Percentiles rank a stretch among this genome's conserved stretches.
phyloP scores from a whole-genome alignment of 1,139 yeast species.

The Nakaseomyces glabratus region DNA sequence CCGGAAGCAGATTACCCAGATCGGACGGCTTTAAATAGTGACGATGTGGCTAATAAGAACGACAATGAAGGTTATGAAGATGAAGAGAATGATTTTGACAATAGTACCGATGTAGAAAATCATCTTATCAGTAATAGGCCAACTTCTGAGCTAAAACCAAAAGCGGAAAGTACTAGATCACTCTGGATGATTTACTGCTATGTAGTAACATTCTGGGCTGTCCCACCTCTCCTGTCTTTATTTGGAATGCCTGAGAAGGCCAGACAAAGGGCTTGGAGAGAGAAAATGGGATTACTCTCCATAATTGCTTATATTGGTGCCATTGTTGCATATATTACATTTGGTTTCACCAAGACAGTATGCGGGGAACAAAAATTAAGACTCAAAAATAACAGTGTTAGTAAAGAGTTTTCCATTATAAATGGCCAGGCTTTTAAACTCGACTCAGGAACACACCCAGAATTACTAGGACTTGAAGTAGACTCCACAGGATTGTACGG shows the following conservation, averaged over 20 bases:
- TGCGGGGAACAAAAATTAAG: slow-evolving; percentile 50
- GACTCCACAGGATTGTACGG: slow-evolving; percentile 71
- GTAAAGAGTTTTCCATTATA: slow-evolving; percentile 55
- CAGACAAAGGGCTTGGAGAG: slow-evolving; percentile 95
- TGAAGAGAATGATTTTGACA: slow-evolving; percentile 5
- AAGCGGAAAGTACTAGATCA: slow-evolving; percentile 36
- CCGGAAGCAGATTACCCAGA: slow-evolving; percentile 1
- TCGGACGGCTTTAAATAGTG: slow-evolving; percentile 3
- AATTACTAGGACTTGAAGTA: slow-evolving; percentile 62
- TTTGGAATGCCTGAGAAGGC: slow-evolving; percentile 74
- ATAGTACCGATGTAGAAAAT: slow-evolving; percentile 3
- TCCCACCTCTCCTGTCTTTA: slow-evolving; percentile 57
- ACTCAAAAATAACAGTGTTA: slow-evolving; percentile 50
- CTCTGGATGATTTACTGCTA: slow-evolving; percentile 80
- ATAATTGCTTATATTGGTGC: slow-evolving; percentile 68
- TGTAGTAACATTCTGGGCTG: slow-evolving; percentile 83
- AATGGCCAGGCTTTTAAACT: slow-evolving; percentile 78
- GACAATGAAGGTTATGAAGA: slow-evolving; percentile 5
- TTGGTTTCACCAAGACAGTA: slow-evolving; percentile 84
- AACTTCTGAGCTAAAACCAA: slow-evolving; percentile 8
- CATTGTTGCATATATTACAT: slow-evolving; percentile 74
- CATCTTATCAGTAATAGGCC: slow-evolving; percentile 2
- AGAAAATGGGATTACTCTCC: slow-evolving; percentile 76
- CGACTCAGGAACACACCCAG: slow-evolving; percentile 64
- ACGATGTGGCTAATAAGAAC: slow-evolving; percentile 1